Evolutionary conservation across 2,329 filamentous ascomycete species (phyloP).

Genomic region (Fusarium heterosporum): DNA sequence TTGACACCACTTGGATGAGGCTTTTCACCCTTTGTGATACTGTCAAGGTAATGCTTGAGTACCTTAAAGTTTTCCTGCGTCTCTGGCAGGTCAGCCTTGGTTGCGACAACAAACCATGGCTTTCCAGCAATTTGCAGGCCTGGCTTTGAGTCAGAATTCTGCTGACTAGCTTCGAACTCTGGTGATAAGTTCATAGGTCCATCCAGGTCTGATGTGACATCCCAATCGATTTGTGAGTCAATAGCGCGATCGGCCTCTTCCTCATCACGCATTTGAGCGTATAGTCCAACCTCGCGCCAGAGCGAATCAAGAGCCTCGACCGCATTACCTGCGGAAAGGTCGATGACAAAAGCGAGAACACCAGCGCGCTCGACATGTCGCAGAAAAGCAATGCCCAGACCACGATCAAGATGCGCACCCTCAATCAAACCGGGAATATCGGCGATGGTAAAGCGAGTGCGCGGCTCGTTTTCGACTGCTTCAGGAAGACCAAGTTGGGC

Average conservation of each 20-base stretch:
- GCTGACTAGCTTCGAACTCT: slow-evolving; percentile 28
- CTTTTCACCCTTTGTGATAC: slow-evolving; percentile 70
- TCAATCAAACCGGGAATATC: slow-evolving; percentile 96
- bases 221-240: slow-evolving; percentile 67
- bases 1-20: slow-evolving; percentile 78
- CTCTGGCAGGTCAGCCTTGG: slow-evolving; percentile 85
- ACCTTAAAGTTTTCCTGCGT: slow-evolving; percentile 81
- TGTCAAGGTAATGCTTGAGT: slow-evolving; percentile 77
- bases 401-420: slow-evolving; percentile 90
- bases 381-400: slow-evolving; percentile 90
- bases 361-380: slow-evolving; percentile 94
- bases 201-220: slow-evolving; percentile 62
- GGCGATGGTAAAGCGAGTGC: slow-evolving; percentile 90
- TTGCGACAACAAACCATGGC: slow-evolving; percentile 96
- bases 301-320: slow-evolving; percentile 81
- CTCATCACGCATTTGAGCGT: slow-evolving; percentile 82
- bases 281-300: slow-evolving; percentile 91
- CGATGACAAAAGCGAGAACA: slow-evolving; percentile 92
- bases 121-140: slow-evolving; percentile 87
- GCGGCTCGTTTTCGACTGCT: slow-evolving; percentile 63
- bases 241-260: slow-evolving; percentile 75
- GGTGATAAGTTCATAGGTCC: slow-evolving; percentile 45
- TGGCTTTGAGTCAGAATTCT: slow-evolving; percentile 35
- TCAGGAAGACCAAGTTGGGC: slow-evolving; percentile 54
- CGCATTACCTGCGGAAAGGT: slow-evolving; percentile 83